phyloP scores from a whole-genome alignment of 345 rosid species.

The Gossypium bickii region DNA sequence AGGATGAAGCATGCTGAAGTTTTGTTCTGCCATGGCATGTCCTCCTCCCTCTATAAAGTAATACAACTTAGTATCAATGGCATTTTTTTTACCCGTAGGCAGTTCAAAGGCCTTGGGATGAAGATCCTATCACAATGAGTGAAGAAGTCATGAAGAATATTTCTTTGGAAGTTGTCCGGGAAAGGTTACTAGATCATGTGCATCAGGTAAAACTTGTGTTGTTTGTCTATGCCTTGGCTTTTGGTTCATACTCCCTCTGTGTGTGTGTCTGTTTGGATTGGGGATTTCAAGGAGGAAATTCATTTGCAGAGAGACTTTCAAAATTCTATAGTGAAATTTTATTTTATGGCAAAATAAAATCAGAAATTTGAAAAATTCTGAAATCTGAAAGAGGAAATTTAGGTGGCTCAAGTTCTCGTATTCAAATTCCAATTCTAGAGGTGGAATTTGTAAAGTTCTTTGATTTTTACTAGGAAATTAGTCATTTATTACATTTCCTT shows the following conservation, averaged over 20 bases:
- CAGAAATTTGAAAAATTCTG: too few species aligned
- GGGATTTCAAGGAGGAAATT: too few species aligned
- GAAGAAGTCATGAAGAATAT: slow-evolving; percentile 87
- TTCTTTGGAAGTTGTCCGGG: slow-evolving; percentile 85
- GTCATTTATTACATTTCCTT: too few species aligned
- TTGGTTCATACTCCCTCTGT: background rate
- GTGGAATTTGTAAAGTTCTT: too few species aligned
- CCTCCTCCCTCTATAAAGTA: background rate
- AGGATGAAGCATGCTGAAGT: slow-evolving; percentile 6
- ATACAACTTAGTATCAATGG: slow-evolving; percentile 16
- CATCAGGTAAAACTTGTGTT: slow-evolving; percentile 62
- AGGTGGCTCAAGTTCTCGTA: too few species aligned
- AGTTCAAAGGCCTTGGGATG: slow-evolving; percentile 90
- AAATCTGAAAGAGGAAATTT: too few species aligned
- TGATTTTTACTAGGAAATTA: too few species aligned
- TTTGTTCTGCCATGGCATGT: background rate
- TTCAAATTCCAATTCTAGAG: too few species aligned
- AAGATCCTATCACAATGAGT: slow-evolving; percentile 71
- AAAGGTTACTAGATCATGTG: slow-evolving; percentile 76
- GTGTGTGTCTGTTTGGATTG: too few species aligned
- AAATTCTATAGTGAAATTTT: too few species aligned
- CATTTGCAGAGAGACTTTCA: too few species aligned
- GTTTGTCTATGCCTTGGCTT: background rate
- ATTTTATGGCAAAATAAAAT: too few species aligned
- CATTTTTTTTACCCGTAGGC: slow-evolving; percentile 48